Evolutionary conservation across 75 land plant genomes (phyloP).

Genomic region (Pinus taeda): DNA sequence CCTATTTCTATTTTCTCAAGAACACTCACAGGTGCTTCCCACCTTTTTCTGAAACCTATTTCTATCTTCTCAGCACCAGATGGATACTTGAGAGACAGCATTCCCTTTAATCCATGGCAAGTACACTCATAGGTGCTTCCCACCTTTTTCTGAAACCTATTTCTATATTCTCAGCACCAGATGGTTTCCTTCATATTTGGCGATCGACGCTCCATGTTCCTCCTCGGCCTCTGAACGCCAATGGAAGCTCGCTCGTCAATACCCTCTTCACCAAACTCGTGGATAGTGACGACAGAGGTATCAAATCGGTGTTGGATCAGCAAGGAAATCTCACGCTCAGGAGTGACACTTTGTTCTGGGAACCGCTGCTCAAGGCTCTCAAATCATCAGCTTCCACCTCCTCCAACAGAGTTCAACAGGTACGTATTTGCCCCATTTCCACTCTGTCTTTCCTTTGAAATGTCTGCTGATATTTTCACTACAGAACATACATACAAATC

Average conservation of each 20-base stretch:
- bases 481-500: no score
- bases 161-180: not conserved
- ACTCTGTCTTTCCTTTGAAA: not conserved
- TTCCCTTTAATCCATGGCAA: not conserved
- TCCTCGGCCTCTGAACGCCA: not conserved
- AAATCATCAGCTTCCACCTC: slow-evolving; percentile 1
- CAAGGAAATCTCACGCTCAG: not conserved
- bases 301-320: slow-evolving; percentile 3
- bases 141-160: not conserved
- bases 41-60: no score
- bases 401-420: slow-evolving; percentile 1
- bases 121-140: not conserved
- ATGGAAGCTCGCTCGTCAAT: not conserved
- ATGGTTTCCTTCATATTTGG: not conserved
- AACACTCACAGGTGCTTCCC: no score
- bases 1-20: no score
- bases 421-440: not conserved
- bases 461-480: no score
- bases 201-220: not conserved
- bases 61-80: no score
- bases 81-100: no score
- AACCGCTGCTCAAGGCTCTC: slow-evolving; percentile 5
- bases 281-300: not conserved
- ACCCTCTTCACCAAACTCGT: slow-evolving; percentile 2
- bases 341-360: slow-evolving; percentile 5